phyloP scores from a whole-genome alignment of 78 protist species.

The Dictyostelium purpureum region DNA sequence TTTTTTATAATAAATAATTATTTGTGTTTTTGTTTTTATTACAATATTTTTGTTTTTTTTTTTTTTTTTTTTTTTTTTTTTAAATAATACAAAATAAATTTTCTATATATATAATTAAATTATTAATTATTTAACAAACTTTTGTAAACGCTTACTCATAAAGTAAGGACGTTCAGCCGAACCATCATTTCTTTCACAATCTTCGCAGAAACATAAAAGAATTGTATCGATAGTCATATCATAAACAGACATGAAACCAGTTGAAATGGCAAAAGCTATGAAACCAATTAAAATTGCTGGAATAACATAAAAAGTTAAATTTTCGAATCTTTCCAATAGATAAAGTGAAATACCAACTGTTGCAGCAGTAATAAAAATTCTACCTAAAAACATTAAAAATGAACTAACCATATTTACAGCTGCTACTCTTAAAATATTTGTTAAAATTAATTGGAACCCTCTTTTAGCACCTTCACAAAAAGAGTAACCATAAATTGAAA shows the following conservation, averaged over 20 bases:
- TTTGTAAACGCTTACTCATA: slow-evolving; percentile 21
- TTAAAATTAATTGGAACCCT: slow-evolving; percentile 79
- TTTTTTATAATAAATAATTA: too few relatives aligned
- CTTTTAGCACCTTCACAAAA: slow-evolving; percentile 85
- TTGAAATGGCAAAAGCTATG: slow-evolving; percentile 75
- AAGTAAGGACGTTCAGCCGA: slow-evolving; percentile 73
- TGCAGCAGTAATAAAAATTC: slow-evolving; percentile 51
- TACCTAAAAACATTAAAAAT: slow-evolving; percentile 77
- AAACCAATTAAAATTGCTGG: slow-evolving; percentile 77
- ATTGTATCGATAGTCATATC: slow-evolving; percentile 88
- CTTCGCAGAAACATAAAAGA: slow-evolving; percentile 87
- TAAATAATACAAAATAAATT: too few relatives aligned
- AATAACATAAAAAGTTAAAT: slow-evolving; percentile 31
- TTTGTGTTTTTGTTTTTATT: too few relatives aligned
- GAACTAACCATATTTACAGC: slow-evolving; percentile 79
- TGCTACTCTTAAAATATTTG: slow-evolving; percentile 85
- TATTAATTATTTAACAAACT: too few relatives aligned
- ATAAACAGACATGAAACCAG: slow-evolving; percentile 82
- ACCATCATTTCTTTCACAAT: slow-evolving; percentile 74
- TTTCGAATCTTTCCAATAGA: slow-evolving; percentile 2
- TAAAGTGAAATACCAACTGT: slow-evolving; percentile 23
- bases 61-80: too few relatives aligned
- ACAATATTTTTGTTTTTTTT: too few relatives aligned
- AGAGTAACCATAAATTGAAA: slow-evolving; percentile 86
- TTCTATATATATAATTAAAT: too few relatives aligned